Base-by-base conservation (phyloP, 805 yeast genomes). In the Yamadazyma olivae region DNA sequence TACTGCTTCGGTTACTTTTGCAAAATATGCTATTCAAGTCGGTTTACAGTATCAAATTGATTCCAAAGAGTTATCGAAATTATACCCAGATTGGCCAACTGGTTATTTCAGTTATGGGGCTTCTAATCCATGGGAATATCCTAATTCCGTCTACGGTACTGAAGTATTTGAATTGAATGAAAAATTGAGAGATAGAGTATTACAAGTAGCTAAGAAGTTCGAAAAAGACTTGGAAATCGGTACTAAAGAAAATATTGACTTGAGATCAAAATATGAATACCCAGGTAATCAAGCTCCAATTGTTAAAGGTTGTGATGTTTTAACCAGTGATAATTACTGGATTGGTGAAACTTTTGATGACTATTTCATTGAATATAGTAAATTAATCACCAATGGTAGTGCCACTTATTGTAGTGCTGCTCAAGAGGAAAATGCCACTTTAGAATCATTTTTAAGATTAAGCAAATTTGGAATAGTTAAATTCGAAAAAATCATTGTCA, bases 381-480 rank as follows among this genome's bases (percentile, higher is more conserved):
- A 46, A 12, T 47, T 77, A 43, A 55, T 78, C 53, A 72, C 83
- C 46, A 79, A 79, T 50, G 79, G 79, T 36, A 66, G 79, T 24
- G 82, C 76, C 19, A 58, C 56, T 9, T 79, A 77, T 64, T 75
- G 83, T 54, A 52, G 78, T 27, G 72, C 82, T 27, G 82, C 81
- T 36, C 83, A 79, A 55, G 86, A 79, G 54, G 85, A 80, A 53
- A 74, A 77, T 52, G 85, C 84, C 13, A 65, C 80, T 13, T 68
- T 79, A 49, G 83, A 78, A 53, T 74, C 78, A 6, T 55, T 79
- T 39, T 46, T 75, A 33, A 71, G 86, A 61, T 68, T 71, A 49
- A 74, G 73, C 43, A 61, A 60, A 40, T 64, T 61, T 45, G 82
- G 80, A 7, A 62, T 77, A 40, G 76, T 74, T 35, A 82, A 77